phyloP scores from a whole-genome alignment of 2,329 filamentous ascomycete genomes.

The Diaporthe sp. region DNA sequence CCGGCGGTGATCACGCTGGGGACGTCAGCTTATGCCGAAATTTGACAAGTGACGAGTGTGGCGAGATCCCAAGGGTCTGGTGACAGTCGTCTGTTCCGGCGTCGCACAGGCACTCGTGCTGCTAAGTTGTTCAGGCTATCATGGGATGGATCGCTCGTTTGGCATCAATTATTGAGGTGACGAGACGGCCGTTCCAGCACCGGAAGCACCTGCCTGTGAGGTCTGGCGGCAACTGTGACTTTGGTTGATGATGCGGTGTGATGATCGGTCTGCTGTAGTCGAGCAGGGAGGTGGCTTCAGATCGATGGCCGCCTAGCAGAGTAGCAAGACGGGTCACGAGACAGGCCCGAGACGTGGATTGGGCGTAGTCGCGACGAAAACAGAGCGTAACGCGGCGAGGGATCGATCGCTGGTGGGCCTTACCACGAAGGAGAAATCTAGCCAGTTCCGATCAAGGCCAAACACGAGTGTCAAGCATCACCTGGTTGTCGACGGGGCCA shows the following conservation, averaged over 20 bases:
- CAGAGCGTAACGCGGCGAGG: conserved; percentile 1
- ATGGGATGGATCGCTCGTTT: conserved; percentile 22
- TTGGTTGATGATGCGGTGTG: not conserved
- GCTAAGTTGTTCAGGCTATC: conserved; percentile 29
- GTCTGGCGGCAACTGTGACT: not conserved
- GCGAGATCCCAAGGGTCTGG: conserved; percentile 25
- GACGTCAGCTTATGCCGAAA: conserved; percentile 31
- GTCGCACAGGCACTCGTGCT: conserved; percentile 30
- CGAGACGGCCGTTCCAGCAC: conserved; percentile 2
- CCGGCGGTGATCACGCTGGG: not conserved
- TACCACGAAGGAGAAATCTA: conserved; percentile 4
- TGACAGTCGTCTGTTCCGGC: conserved; percentile 31
- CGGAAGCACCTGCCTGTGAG: not conserved
- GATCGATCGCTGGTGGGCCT: not conserved
- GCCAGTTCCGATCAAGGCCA: not conserved
- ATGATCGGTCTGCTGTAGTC: conserved; percentile 8
- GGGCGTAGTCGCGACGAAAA: conserved; percentile 7
- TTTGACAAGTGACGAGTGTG: conserved; percentile 14
- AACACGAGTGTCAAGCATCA: not conserved
- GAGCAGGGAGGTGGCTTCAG: conserved; percentile 6
- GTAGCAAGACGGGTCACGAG: conserved; percentile 32
- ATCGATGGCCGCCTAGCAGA: conserved; percentile 24
- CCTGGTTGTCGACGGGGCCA: not conserved
- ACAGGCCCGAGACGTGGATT: conserved; percentile 14
- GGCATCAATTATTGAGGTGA: not conserved